These are phyloP conservation scores for Ascoidea rubescens DNA, from an alignment of 805 yeast genomes.

Conservation along the genomic window DNA sequence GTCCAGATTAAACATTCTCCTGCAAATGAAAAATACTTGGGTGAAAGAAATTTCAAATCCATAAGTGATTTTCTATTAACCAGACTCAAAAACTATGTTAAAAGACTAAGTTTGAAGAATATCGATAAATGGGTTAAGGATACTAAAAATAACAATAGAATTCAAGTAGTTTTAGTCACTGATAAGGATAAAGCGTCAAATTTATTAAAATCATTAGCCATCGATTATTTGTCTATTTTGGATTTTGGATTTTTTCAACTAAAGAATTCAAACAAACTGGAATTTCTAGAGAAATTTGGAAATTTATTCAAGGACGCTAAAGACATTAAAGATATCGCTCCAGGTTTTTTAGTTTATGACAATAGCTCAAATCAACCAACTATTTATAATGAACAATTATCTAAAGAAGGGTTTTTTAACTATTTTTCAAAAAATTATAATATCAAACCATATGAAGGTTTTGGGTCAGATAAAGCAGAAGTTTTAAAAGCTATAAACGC, in stretches of 20 bases:
- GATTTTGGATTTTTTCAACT: slow-evolving; percentile 32
- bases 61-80: slow-evolving; percentile 40
- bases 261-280: slow-evolving; percentile 15
- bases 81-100: slow-evolving; percentile 53
- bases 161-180: slow-evolving; percentile 39
- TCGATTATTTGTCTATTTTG: slow-evolving; percentile 44
- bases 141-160: slow-evolving; percentile 11
- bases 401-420: slow-evolving; percentile 14
- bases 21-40: slow-evolving; percentile 43
- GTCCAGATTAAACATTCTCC: slow-evolving; percentile 19
- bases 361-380: slow-evolving; percentile 10
- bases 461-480: slow-evolving; percentile 15
- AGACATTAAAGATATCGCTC: slow-evolving; percentile 9
- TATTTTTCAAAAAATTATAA: slow-evolving; percentile 12
- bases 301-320: slow-evolving; percentile 2
- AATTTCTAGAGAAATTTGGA: slow-evolving; percentile 10
- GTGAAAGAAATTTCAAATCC: slow-evolving; percentile 43
- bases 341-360: slow-evolving; percentile 15
- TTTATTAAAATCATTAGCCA: slow-evolving; percentile 48
- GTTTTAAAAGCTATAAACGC: slow-evolving; percentile 7
- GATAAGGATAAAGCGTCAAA: slow-evolving; percentile 36
- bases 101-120: slow-evolving; percentile 26
- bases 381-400: slow-evolving; percentile 12
- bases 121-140: slow-evolving; percentile 17
- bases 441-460: slow-evolving; percentile 18